A percentile compares a stretch with the other conserved stretches of the same genome.
Evolutionary conservation across 257 asterid species (phyloP).

Genomic region (Eucommia ulmoides): DNA sequence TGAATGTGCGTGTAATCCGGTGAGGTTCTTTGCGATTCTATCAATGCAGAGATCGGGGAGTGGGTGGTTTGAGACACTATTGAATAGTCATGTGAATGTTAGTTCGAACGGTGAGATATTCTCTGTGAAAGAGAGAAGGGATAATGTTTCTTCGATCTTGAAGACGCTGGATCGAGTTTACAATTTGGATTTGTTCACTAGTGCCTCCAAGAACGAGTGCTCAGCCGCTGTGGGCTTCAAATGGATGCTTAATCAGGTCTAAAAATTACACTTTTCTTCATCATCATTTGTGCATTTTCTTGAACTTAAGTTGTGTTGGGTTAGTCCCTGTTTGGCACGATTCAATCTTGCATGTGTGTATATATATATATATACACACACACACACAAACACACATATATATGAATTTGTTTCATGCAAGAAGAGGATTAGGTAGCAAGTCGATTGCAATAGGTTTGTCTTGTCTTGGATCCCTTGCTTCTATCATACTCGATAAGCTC

Average conservation of each 20-base stretch:
- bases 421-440: too few relatives aligned
- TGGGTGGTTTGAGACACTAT: conserved; percentile 92
- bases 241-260: conserved; percentile 99
- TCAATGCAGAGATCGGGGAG: conserved; percentile 98
- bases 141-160: conserved; percentile 45
- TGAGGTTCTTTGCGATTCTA: conserved; percentile 59
- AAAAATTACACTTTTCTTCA: too few relatives aligned
- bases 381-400: too few relatives aligned
- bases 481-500: too few relatives aligned
- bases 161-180: conserved; percentile 60
- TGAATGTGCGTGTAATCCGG: conserved; percentile 81
- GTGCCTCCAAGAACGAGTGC: conserved; percentile 90
- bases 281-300: too few relatives aligned
- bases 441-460: too few relatives aligned
- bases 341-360: too few relatives aligned
- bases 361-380: too few relatives aligned
- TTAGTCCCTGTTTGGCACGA: too few relatives aligned
- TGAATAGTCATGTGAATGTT: conserved; percentile 74
- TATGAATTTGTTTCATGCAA: too few relatives aligned
- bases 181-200: conserved; percentile 65
- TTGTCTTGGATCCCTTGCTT: too few relatives aligned
- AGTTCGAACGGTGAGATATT: conserved; percentile 95
- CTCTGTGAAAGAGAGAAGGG: conserved; percentile 54
- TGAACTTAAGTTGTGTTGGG: too few relatives aligned
- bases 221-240: conserved; percentile 90